These are phyloP conservation scores for Arabis alpina DNA, from an alignment of 345 rosid genomes.

Conservation along the genomic window DNA sequence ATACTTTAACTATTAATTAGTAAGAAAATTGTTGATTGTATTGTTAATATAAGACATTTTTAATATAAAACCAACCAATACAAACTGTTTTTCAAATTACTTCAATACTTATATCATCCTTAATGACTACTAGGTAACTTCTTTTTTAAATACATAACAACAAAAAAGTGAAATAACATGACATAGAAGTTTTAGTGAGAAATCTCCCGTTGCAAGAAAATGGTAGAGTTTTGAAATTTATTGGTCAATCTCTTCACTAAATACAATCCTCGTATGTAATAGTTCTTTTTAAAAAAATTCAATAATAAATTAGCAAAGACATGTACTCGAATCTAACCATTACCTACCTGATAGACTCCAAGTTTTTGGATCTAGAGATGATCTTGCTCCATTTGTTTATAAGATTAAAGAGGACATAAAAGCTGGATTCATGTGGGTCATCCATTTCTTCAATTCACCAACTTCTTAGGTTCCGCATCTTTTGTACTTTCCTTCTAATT, in stretches of 20 bases:
- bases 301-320: constrained; percentile 1
- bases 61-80: no score
- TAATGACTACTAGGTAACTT: no score
- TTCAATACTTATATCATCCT: no score
- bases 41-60: no score
- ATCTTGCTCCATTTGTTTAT: constrained; percentile 25
- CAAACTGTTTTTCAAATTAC: no score
- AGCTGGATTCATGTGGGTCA: constrained; percentile 46
- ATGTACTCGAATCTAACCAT: constrained; percentile 19
- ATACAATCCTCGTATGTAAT: constrained; percentile 10
- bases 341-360: constrained; percentile 24
- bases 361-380: constrained; percentile 34
- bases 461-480: constrained; percentile 34
- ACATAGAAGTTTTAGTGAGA: no score
- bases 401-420: constrained; percentile 20
- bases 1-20: no score
- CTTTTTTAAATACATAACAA: background rate
- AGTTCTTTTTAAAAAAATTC: no score
- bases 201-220: background rate
- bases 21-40: no score
- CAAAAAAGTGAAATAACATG: no score
- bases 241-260: constrained; percentile 17
- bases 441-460: constrained; percentile 43
- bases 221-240: background rate
- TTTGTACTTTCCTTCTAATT: constrained; percentile 31